These are phyloP conservation scores for Wickerhamomyces xylosicus DNA, from an alignment of 805 yeast species.

Conservation along the genomic window DNA sequence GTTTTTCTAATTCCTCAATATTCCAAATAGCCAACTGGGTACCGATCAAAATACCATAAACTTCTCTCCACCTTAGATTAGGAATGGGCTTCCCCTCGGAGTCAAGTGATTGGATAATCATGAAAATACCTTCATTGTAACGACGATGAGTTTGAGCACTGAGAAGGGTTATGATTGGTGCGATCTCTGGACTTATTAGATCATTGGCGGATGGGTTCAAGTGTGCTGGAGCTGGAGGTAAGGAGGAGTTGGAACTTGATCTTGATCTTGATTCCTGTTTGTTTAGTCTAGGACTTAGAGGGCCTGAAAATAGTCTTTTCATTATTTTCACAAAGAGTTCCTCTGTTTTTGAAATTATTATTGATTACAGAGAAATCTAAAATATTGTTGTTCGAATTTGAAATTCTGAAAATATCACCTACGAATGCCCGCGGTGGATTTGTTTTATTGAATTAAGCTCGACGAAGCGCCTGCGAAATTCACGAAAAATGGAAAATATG, in stretches of 20 bases:
- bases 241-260: slow-evolving; percentile 8
- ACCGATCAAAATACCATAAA: slow-evolving; percentile 84
- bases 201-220: slow-evolving; percentile 5
- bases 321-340: too few relatives aligned
- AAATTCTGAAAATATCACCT: too few relatives aligned
- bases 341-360: too few relatives aligned
- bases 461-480: too few relatives aligned
- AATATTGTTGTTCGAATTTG: too few relatives aligned
- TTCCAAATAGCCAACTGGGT: slow-evolving; percentile 92
- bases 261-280: slow-evolving; percentile 8
- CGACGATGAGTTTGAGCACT: slow-evolving; percentile 69
- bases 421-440: too few relatives aligned
- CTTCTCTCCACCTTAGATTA: slow-evolving; percentile 83
- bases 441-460: too few relatives aligned
- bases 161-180: slow-evolving; percentile 64
- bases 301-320: slow-evolving; percentile 17
- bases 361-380: too few relatives aligned
- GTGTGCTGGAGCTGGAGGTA: slow-evolving; percentile 2
- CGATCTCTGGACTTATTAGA: slow-evolving; percentile 26
- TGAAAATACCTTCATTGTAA: slow-evolving; percentile 66
- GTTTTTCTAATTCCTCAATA: slow-evolving; percentile 50
- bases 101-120: slow-evolving; percentile 63
- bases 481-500: too few relatives aligned
- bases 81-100: slow-evolving; percentile 77
- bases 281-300: slow-evolving; percentile 9